Percentiles rank a stretch among this genome's conserved stretches.
Evolutionary conservation across 2,329 filamentous ascomycete genomes (phyloP).

Genomic region (Chrysoporthe austroafricana): DNA sequence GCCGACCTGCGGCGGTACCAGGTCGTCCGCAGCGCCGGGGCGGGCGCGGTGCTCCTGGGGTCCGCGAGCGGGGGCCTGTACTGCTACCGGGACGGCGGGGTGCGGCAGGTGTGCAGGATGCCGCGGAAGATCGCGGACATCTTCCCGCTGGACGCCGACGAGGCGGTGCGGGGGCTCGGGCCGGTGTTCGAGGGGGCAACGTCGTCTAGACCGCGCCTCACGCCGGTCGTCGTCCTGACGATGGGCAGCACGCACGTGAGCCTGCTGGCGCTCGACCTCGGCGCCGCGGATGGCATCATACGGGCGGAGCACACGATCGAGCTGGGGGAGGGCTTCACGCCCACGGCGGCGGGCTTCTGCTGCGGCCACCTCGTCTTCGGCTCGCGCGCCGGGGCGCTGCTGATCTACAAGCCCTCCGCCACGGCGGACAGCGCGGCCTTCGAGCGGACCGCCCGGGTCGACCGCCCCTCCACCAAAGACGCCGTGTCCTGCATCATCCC

Average conservation of each 20-base stretch:
- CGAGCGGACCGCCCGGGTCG: constrained; percentile 39
- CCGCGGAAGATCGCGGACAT: constrained; percentile 57
- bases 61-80: constrained; percentile 54
- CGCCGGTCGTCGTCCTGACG: constrained; percentile 48
- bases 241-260: constrained; percentile 50
- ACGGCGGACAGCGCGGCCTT: constrained; percentile 33
- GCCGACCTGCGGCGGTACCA: constrained; percentile 52
- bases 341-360: constrained; percentile 50
- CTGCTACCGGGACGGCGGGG: constrained; percentile 41
- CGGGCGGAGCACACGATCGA: constrained; percentile 36
- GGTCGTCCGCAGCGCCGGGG: constrained; percentile 46
- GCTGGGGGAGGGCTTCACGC: constrained; percentile 54
- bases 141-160: constrained; percentile 41
- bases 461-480: constrained; percentile 53
- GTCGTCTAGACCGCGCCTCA: constrained; percentile 10
- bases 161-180: background rate
- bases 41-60: constrained; percentile 51
- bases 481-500: constrained; percentile 70
- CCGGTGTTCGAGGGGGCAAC: background rate
- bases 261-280: constrained; percentile 45
- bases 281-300: constrained; percentile 35
- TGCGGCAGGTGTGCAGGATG: constrained; percentile 44
- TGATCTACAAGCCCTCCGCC: constrained; percentile 38
- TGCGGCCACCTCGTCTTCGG: constrained; percentile 54
- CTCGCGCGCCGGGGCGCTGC: constrained; percentile 56